phyloP scores from a whole-genome alignment of 345 rosid species.

The Bruguiera parviflora region DNA sequence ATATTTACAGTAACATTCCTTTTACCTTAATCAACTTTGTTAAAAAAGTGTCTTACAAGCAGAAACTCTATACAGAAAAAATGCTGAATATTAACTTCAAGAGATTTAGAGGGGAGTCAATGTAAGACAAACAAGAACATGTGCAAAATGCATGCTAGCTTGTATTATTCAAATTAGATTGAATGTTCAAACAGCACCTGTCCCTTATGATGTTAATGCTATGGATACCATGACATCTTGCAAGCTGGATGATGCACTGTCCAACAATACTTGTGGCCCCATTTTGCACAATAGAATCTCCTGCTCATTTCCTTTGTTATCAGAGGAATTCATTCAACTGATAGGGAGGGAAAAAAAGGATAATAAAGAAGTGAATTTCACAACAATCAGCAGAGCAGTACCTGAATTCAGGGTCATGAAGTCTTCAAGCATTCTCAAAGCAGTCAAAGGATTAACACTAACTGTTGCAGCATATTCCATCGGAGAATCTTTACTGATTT shows the following conservation, averaged over 20 bases:
- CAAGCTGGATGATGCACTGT: conserved; percentile 85
- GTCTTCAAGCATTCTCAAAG: conserved; percentile 88
- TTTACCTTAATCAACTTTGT: no score
- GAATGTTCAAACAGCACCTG: conserved; percentile 38
- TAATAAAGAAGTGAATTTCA: not conserved
- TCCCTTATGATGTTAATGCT: conserved; percentile 78
- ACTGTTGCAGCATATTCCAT: conserved; percentile 86
- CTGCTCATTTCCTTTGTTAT: conserved; percentile 33
- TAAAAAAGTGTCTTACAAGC: no score
- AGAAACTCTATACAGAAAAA: no score
- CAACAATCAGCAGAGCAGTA: conserved; percentile 7
- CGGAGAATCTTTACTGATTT: conserved; percentile 59
- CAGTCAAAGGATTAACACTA: conserved; percentile 83
- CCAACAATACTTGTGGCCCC: conserved; percentile 92
- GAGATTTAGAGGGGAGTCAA: not conserved
- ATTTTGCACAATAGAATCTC: conserved; percentile 84
- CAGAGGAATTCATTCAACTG: conserved; percentile 12
- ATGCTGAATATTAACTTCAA: not conserved
- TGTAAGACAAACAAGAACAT: not conserved
- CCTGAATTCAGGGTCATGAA: conserved; percentile 59
- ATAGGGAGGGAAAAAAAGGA: not conserved
- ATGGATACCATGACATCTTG: conserved; percentile 55
- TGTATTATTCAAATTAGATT: not conserved
- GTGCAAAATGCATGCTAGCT: conserved; percentile 2
- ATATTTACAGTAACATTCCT: no score